Evolutionary conservation across 2,329 filamentous ascomycete genomes (phyloP), one percentile per base, ranked within the genome.

Genomic region (Pezicula radicicola): DNA sequence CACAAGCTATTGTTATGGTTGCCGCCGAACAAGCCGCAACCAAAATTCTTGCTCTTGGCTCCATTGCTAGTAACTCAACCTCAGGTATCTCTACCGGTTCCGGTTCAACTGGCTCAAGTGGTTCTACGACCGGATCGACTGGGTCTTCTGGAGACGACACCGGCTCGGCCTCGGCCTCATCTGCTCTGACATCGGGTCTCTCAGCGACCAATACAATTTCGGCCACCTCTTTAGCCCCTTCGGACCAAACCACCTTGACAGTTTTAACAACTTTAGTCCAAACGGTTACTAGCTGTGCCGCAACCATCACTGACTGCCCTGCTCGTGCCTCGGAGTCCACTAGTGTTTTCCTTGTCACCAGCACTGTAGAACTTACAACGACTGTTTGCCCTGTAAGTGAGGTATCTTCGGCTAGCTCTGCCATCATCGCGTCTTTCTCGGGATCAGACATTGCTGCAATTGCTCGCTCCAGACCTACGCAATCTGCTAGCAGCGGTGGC

Each of bases 11-110:
- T 46, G 79, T 87, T 60, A 82, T 87, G 67, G 75, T 84, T 37
- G 81, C 77, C n/a, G 79, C 84, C n/a, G 85, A 87, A 71, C 76
- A 77, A 40, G 83, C 83, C 8, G 76, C 76, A 4, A 73, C 74
- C 58, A 76, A 69, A 58, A 79, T 80, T 54, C 60, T 81, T 16
- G 74, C 72, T 16, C 59, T 77, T 33, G 19, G 49, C 48, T 2
- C 48, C 25, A 30, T 25, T 7, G 25, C 25, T 7, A 3, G 25
- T 25, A 25, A 25, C 25, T 25, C 25, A 25, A 25, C 25, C 25
- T 25, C 25, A 6, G 25, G 25, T 25, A 25, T 25, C 25, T 25
- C 25, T 25, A 25, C 10, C 42, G n/a, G n/a, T 21, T 27, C 19
- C 42, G 16, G 12, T 7, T 13, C n/a, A 1, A 13, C 18, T 21